Percentiles rank a stretch among this genome's conserved stretches.
Conservation (phyloP, 78 protist species). For the Emiliania huxleyi region DNA sequence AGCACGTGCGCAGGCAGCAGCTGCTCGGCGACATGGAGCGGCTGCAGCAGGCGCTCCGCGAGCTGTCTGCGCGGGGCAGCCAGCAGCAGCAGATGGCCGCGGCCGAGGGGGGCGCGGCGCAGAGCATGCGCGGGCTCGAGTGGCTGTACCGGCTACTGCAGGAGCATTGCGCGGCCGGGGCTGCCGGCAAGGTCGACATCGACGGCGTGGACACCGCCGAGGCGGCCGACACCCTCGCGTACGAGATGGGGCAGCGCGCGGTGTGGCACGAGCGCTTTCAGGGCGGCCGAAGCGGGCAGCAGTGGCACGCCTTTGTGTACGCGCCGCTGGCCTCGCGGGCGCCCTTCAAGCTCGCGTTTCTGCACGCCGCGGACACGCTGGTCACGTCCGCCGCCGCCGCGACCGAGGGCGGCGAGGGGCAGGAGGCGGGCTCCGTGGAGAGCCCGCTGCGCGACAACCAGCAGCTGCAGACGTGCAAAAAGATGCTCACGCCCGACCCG, state of each 20-base stretch:
- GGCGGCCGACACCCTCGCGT: neutral
- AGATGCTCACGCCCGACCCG: neutral
- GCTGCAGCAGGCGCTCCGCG: neutral
- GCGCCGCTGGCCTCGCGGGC: neutral
- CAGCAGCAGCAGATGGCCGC: neutral
- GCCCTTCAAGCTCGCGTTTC: neutral
- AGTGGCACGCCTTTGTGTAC: neutral
- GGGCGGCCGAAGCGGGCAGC: neutral
- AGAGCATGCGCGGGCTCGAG: neutral
- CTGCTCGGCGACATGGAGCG: neutral
- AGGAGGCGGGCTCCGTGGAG: neutral
- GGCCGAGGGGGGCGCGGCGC: neutral
- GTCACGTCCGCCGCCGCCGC: neutral
- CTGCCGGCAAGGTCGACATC: neutral
- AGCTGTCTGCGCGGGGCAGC: neutral
- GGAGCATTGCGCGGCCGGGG: neutral
- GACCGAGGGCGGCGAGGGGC: neutral
- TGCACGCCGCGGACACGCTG: neutral
- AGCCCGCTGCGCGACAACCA: neutral
- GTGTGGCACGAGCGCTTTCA: neutral
- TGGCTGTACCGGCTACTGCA: neutral
- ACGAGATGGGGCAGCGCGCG: neutral
- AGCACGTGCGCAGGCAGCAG: neutral
- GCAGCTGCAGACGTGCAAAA: neutral
- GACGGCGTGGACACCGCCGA: neutral